A percentile compares a stretch with the other conserved stretches of the same genome.
phyloP scores from a whole-genome alignment of 345 rosid species.

The Salix udensis region DNA sequence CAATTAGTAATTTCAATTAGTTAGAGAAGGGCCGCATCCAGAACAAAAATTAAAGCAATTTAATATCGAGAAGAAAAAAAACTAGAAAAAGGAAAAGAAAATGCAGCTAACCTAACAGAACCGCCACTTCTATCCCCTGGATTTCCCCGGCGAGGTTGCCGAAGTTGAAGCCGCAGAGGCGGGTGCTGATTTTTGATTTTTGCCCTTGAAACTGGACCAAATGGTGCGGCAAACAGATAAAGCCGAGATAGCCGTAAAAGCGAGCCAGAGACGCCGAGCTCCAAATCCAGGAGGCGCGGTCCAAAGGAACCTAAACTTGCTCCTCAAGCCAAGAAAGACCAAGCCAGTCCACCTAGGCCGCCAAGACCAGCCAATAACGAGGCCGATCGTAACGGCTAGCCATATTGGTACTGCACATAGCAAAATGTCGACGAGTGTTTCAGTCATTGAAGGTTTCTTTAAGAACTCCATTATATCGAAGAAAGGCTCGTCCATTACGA shows the following conservation, averaged over 20 bases:
- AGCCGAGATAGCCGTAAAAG: constrained; percentile 82
- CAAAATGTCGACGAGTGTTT: constrained; percentile 88
- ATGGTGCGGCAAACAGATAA: constrained; percentile 74
- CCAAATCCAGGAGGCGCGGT: constrained; percentile 97
- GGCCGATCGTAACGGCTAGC: constrained; percentile 94
- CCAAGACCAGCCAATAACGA: constrained; percentile 96
- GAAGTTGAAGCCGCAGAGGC: constrained; percentile 10
- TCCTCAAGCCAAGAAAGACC: constrained; percentile 68
- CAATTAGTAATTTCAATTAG: not conserved
- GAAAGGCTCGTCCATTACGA: constrained; percentile 57
- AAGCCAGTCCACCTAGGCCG: constrained; percentile 92
- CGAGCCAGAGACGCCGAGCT: constrained; percentile 90
- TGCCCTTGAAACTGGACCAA: constrained; percentile 50
- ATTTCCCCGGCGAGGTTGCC: constrained; percentile 9
- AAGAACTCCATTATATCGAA: constrained; percentile 58
- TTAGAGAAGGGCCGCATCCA: not conserved
- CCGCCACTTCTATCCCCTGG: constrained; percentile 29
- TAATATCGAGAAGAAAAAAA: not conserved
- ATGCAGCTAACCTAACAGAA: constrained; percentile 36
- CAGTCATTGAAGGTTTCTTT: constrained; percentile 60
- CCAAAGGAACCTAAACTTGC: constrained; percentile 74
- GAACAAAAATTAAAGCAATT: not conserved
- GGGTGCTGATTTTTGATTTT: constrained; percentile 30
- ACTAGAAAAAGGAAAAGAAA: not conserved
- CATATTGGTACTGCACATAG: constrained; percentile 95